These are phyloP conservation scores for Cladosporium sphaerospermum DNA, from an alignment of 2,329 filamentous ascomycete species.

Conservation along the genomic window DNA sequence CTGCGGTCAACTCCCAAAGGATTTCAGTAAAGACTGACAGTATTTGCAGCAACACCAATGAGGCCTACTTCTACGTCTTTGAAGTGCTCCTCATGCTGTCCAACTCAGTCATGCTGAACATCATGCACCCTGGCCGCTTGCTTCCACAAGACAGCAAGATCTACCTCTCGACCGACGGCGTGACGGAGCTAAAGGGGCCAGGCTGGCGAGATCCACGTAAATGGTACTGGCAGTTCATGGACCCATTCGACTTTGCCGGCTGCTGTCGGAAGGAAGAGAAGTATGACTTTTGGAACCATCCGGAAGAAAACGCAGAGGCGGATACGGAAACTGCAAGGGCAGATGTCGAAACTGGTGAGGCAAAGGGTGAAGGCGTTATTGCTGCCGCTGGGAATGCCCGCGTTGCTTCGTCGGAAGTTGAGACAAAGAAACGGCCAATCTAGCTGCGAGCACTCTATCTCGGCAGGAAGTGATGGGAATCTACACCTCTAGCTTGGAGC, in stretches of 20 bases:
- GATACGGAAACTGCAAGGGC: background rate
- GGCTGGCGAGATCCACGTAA: conserved; percentile 23
- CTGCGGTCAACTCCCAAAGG: conserved; percentile 17
- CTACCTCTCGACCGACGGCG: conserved; percentile 46
- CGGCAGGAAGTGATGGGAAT: too few species aligned
- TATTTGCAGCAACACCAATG: conserved; percentile 33
- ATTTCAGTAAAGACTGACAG: conserved; percentile 14
- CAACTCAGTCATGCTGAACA: conserved; percentile 42
- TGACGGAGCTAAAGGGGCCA: conserved; percentile 39
- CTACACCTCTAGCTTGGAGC: too few species aligned
- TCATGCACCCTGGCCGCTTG: conserved; percentile 46
- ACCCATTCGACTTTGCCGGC: conserved; percentile 26
- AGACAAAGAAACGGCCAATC: background rate
- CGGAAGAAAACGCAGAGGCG: background rate
- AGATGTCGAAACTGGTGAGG: background rate
- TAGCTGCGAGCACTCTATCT: background rate
- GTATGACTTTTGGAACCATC: conserved; percentile 10
- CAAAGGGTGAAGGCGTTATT: background rate
- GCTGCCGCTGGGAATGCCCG: background rate
- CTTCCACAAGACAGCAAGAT: conserved; percentile 46
- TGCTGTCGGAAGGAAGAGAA: conserved; percentile 1
- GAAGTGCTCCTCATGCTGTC: conserved; percentile 49
- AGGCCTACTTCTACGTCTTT: conserved; percentile 51
- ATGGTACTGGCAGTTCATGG: conserved; percentile 19
- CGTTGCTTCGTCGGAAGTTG: background rate